Evolutionary conservation across 768 basidiomycete genomes (phyloP).

Genomic region (Pulveroboletus sp.): DNA sequence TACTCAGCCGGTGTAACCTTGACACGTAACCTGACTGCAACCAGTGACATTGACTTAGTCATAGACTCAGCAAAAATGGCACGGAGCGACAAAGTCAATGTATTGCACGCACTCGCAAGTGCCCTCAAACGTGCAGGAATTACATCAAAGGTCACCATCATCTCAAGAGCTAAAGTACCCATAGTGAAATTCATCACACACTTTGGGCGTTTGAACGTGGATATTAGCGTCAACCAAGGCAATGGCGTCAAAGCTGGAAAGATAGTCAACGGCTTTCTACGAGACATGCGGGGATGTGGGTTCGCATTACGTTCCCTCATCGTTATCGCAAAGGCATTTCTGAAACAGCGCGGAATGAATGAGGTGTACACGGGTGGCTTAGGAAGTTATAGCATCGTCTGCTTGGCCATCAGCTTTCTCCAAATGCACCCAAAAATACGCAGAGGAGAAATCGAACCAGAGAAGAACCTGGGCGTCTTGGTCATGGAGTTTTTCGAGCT

Average conservation of each 20-base stretch:
- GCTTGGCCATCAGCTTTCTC: constrained; percentile 87
- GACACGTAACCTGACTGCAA: constrained; percentile 10
- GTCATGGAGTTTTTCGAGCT: constrained; percentile 97
- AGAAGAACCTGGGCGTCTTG: constrained; percentile 87
- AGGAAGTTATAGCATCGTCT: constrained; percentile 92
- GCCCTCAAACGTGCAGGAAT: constrained; percentile 71
- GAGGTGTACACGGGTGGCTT: constrained; percentile 97
- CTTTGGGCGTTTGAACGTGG: constrained; percentile 80
- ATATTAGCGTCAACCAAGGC: constrained; percentile 89
- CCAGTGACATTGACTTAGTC: constrained; percentile 93
- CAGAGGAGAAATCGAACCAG: constrained; percentile 79
- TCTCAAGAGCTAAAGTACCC: constrained; percentile 91
- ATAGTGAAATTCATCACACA: constrained; percentile 92
- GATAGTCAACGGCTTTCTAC: constrained; percentile 77
- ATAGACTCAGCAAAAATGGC: constrained; percentile 77
- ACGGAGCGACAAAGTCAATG: constrained; percentile 59
- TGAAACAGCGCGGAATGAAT: constrained; percentile 89
- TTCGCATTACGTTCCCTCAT: constrained; percentile 81
- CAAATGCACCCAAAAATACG: constrained; percentile 98
- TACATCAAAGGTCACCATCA: constrained; percentile 78
- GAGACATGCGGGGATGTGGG: constrained; percentile 48
- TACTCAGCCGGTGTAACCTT: constrained; percentile 3
- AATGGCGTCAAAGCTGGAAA: constrained; percentile 77
- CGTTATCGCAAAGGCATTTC: constrained; percentile 85
- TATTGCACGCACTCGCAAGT: constrained; percentile 74